phyloP scores from a whole-genome alignment of 257 asterid species.

The Haberlea rhodopensis region DNA sequence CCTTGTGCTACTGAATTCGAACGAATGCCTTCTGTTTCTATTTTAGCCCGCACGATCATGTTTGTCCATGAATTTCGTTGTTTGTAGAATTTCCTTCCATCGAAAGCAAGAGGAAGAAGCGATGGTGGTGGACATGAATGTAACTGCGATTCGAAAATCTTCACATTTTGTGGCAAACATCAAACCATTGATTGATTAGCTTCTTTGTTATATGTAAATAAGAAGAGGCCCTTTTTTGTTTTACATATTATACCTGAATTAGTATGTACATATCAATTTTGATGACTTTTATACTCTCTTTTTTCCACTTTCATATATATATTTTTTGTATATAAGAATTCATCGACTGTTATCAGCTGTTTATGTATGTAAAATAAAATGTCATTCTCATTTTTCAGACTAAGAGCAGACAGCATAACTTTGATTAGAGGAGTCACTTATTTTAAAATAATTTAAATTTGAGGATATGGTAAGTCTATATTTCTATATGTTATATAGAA shows the following conservation, averaged over 20 bases:
- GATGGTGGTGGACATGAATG: slow-evolving; percentile 49
- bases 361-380: no score
- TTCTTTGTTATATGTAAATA: background rate
- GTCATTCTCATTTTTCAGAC: background rate
- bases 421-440: no score
- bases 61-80: slow-evolving; percentile 6
- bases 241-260: background rate
- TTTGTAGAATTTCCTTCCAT: slow-evolving; percentile 50
- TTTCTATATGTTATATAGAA: no score
- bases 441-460: no score
- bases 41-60: background rate
- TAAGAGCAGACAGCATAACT: background rate
- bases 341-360: background rate
- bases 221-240: background rate
- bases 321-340: background rate
- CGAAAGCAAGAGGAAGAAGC: slow-evolving; percentile 54
- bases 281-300: slow-evolving; percentile 10
- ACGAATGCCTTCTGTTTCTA: background rate
- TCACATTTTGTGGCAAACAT: background rate
- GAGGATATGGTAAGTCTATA: no score
- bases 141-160: background rate
- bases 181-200: background rate
- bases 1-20: background rate
- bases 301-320: slow-evolving; percentile 11
- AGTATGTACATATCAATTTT: slow-evolving; percentile 23